Evolutionary conservation across 116 monocot species (phyloP).

Genomic region (Cymodocea nodosa): DNA sequence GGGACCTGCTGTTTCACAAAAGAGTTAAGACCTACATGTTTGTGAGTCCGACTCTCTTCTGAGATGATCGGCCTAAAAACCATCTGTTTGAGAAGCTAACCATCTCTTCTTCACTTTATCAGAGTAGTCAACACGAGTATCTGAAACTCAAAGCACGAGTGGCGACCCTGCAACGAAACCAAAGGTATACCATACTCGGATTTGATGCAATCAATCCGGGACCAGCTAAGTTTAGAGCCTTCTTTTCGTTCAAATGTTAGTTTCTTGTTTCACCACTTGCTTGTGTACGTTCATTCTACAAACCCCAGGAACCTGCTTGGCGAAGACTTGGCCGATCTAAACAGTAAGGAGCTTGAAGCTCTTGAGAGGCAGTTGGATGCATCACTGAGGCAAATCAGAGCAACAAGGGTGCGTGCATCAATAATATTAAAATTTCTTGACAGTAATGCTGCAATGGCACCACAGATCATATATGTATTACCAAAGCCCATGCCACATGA

Average conservation of each 20-base stretch:
- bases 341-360: constrained; percentile 56
- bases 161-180: constrained; percentile 49
- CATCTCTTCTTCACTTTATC: constrained; percentile 3
- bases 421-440: no score
- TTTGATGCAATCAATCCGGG: background rate
- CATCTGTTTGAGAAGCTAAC: no score
- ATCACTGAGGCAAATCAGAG: constrained; percentile 71
- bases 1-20: no score
- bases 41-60: no score
- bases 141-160: constrained; percentile 68
- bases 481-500: no score
- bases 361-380: constrained; percentile 68
- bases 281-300: background rate
- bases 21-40: no score
- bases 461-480: no score
- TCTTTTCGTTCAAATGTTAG: no score
- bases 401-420: constrained; percentile 41
- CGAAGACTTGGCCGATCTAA: constrained; percentile 59
- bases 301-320: constrained; percentile 58
- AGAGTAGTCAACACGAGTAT: constrained; percentile 81
- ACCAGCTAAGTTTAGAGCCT: no score
- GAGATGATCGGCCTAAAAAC: no score
- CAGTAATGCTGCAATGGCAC: no score
- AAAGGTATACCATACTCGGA: constrained; percentile 23
- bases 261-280: no score